Conservation (phyloP, 768 basidiomycete genomes). For the Lentinula edodes region DNA sequence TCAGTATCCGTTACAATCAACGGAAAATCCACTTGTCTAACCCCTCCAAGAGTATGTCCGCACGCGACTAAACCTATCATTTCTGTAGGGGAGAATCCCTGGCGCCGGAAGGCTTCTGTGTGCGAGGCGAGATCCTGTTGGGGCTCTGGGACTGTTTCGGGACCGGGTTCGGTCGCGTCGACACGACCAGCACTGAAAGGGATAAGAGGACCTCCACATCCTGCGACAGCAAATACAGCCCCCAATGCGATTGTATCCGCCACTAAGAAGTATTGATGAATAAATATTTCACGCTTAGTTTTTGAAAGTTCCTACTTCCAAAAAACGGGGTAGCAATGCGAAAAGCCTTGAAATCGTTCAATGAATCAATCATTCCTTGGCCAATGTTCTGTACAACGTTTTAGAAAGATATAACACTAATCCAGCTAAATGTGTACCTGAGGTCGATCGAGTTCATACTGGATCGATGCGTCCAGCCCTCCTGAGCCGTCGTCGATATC, state of each 20-base stretch:
- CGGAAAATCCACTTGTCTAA: conserved; percentile 1
- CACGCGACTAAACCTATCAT: conserved; percentile 2
- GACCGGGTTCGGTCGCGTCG: conserved; percentile 15
- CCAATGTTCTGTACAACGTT: conserved; percentile 35
- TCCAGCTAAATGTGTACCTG: conserved; percentile 5
- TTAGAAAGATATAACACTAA: not conserved
- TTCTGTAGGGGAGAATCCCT: not conserved
- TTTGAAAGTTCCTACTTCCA: conserved; percentile 5
- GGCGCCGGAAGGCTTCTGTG: not conserved
- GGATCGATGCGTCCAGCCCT: conserved; percentile 17
- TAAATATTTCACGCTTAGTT: not conserved
- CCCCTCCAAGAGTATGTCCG: conserved; percentile 3
- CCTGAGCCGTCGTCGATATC: conserved; percentile 14
- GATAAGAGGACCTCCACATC: conserved; percentile 17
- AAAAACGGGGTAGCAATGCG: conserved; percentile 2
- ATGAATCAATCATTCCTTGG: conserved; percentile 37
- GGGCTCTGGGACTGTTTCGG: conserved; percentile 7
- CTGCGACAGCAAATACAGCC: conserved; percentile 2
- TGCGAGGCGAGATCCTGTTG: not conserved
- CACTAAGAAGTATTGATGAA: conserved; percentile 2
- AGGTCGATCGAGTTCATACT: conserved; percentile 13
- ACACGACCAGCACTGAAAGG: conserved; percentile 15
- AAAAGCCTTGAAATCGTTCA: conserved; percentile 35
- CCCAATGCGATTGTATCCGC: conserved; percentile 17
- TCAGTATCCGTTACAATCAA: not conserved